Percentiles rank a stretch among this genome's conserved stretches.
These are phyloP conservation scores for Bipolaris oryzae DNA, from an alignment of 2,329 filamentous ascomycete genomes.

Conservation along the genomic window DNA sequence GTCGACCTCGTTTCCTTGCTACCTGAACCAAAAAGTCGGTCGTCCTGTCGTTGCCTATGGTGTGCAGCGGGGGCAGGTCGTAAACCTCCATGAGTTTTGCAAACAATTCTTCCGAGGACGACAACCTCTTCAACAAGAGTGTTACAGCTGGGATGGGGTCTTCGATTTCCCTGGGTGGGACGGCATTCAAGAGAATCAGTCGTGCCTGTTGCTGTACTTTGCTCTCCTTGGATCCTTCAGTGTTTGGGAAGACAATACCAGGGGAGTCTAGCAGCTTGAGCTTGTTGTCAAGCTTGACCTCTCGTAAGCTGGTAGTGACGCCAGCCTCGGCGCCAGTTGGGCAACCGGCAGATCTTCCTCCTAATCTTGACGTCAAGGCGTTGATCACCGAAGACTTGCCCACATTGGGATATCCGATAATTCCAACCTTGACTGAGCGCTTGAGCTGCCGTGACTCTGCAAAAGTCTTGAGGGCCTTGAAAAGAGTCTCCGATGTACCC, in stretches of 20 bases:
- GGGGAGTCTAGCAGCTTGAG: slow-evolving; percentile 92
- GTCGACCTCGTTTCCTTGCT: slow-evolving; percentile 85
- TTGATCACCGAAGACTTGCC: slow-evolving; percentile 98
- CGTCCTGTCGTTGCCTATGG: slow-evolving; percentile 72
- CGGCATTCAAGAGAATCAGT: slow-evolving; percentile 84
- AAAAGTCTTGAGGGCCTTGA: slow-evolving; percentile 88
- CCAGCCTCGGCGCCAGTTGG: slow-evolving; percentile 90
- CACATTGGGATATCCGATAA: slow-evolving; percentile 95
- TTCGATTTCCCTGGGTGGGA: slow-evolving; percentile 92
- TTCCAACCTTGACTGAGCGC: slow-evolving; percentile 86
- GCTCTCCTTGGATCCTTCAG: slow-evolving; percentile 53
- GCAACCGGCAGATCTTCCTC: slow-evolving; percentile 72
- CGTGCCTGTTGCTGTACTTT: slow-evolving; percentile 78
- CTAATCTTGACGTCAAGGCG: slow-evolving; percentile 78
- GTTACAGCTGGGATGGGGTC: slow-evolving; percentile 88
- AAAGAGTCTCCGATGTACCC: slow-evolving; percentile 81
- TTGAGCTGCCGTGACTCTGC: slow-evolving; percentile 83
- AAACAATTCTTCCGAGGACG: slow-evolving; percentile 73
- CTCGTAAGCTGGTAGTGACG: slow-evolving; percentile 84
- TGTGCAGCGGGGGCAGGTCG: slow-evolving; percentile 78
- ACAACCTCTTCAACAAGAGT: slow-evolving; percentile 81
- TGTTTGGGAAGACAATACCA: slow-evolving; percentile 87
- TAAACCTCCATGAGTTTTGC: slow-evolving; percentile 83
- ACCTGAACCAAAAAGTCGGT: slow-evolving; percentile 95
- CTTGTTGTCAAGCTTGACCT: slow-evolving; percentile 94